These are phyloP conservation scores for Lactarius hatsudake DNA, from an alignment of 768 basidiomycete species.

Conservation along the genomic window DNA sequence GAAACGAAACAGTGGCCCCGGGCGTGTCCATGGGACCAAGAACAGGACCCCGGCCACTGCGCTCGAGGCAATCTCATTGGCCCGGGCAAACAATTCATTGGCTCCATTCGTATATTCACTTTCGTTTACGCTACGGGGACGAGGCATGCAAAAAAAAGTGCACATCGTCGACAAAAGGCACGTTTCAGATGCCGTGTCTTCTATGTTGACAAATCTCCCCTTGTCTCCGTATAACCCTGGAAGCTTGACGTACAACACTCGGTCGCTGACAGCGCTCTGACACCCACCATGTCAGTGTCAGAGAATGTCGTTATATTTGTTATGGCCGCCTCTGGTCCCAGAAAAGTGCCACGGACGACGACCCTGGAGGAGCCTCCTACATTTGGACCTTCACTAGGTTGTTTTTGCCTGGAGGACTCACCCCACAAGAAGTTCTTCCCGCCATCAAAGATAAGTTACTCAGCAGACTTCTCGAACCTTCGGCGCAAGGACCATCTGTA, in stretches of 20 bases:
- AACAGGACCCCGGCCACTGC: conserved; percentile 10
- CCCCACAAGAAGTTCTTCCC: conserved; percentile 88
- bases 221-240: conserved; percentile 26
- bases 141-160: conserved; percentile 70
- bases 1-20: conserved; percentile 1
- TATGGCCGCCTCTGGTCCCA: conserved; percentile 81
- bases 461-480: conserved; percentile 58
- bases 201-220: conserved; percentile 34
- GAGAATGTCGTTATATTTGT: conserved; percentile 62
- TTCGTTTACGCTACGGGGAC: conserved; percentile 89
- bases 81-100: too few relatives aligned
- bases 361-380: conserved; percentile 60
- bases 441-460: conserved; percentile 73
- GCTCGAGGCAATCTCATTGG: too few relatives aligned
- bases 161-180: conserved; percentile 65
- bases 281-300: conserved; percentile 50
- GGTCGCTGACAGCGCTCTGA: not conserved
- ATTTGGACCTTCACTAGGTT: conserved; percentile 67
- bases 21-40: not conserved
- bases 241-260: not conserved
- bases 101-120: conserved; percentile 36
- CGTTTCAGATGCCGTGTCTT: conserved; percentile 37
- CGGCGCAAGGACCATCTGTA: conserved; percentile 64
- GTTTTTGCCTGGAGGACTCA: conserved; percentile 86
- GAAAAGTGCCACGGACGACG: conserved; percentile 82